Evolutionary conservation across 768 basidiomycete species (phyloP), one percentile per base, ranked within the genome.

Genomic region (Amyloporia xantha): DNA sequence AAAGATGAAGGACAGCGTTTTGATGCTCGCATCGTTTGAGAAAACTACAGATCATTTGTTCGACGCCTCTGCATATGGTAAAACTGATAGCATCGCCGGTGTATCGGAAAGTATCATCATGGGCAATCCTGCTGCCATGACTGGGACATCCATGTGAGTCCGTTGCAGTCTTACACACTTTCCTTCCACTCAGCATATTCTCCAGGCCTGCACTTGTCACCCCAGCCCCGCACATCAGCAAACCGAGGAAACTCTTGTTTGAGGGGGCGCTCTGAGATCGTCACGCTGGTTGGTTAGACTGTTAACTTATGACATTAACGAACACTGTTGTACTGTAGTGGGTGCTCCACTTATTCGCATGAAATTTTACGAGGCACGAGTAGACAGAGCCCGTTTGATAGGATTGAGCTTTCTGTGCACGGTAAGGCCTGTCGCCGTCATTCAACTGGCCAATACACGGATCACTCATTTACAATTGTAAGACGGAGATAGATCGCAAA

Each of bases 51-150:
- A 99, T 71, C 96, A 99, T 66, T 70, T 99, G 51, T 99, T 99
- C 68, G 93, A 99, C 61, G 96, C 96, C 2, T 86, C 96, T 9
- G 90, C 96, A 2, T 94, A 86, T 65, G 91, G 93, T 10, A 98
- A 98, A 68, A 91, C 83, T 43, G 96, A 99, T 61, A 81, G 78
- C 49, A 96, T 99, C 47, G 84, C 91, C 25, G 96, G 96, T 44
- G 95, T 99, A 5, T 98, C 96, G 17, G 96, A 99, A 66, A 97
- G 95, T 64, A 99, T 99, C 64, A 98, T 99, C 66, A 94, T 99
- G 92, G 94, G 94, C 26, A 96, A 95, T 60, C 84, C 94, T 30
- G 93, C 94, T 1, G 86, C 91, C 4, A 87, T 82, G 60, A 94
- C 92, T 60, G 94, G 94, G 23, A 97, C 94, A 7, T 94, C 92